Evolutionary conservation across 2,329 filamentous ascomycete genomes (phyloP).

Genomic region (Colletotrichum agaves): DNA sequence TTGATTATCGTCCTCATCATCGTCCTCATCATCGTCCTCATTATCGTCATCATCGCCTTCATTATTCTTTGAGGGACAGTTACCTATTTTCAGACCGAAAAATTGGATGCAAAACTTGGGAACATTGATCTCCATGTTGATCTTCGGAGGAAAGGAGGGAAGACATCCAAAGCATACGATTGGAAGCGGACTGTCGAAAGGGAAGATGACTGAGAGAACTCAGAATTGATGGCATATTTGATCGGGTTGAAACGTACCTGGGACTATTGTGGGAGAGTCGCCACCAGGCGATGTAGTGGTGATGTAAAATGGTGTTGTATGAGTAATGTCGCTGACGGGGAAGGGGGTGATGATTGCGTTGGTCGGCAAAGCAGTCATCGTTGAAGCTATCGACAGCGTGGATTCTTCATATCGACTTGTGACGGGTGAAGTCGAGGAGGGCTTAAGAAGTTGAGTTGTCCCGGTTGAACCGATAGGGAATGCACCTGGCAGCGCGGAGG

Average conservation of each 20-base stretch:
- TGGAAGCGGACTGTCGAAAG: background rate
- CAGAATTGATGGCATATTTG: background rate
- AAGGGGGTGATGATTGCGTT: background rate
- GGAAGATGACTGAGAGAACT: slow-evolving; percentile 1
- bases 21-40: background rate
- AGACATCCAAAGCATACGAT: slow-evolving; percentile 19
- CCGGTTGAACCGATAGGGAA: background rate
- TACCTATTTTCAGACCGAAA: slow-evolving; percentile 17
- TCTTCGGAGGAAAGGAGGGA: background rate
- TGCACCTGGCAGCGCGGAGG: background rate
- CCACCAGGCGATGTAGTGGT: slow-evolving; percentile 16
- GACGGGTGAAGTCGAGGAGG: background rate
- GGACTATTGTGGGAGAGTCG: slow-evolving; percentile 15
- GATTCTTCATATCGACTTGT: background rate
- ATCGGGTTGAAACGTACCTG: background rate
- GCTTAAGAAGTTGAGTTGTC: background rate
- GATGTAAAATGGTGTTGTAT: slow-evolving; percentile 13
- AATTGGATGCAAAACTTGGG: slow-evolving; percentile 23
- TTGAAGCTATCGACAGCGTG: background rate
- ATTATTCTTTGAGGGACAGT: background rate
- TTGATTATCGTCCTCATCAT: background rate
- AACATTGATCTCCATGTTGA: slow-evolving; percentile 1
- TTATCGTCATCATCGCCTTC: background rate
- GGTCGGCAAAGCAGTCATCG: background rate
- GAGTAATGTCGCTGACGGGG: background rate